Conservation (phyloP, 257 asterid species). For the Solanum ossicruentum region DNA sequence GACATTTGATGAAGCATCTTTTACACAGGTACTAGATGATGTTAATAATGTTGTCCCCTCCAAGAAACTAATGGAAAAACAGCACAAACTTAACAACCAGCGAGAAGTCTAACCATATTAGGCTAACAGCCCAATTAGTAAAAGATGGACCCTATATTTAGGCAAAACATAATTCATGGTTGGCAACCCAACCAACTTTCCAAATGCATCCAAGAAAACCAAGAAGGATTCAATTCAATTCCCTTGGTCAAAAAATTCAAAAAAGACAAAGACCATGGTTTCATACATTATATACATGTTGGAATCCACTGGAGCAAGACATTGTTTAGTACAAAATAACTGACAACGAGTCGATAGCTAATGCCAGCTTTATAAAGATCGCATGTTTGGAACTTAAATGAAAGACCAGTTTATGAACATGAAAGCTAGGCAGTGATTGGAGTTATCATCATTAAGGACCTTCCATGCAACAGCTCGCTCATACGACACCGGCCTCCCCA, state of each 20-base stretch:
- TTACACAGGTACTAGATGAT: background rate
- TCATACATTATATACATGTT: background rate
- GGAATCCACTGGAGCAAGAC: background rate
- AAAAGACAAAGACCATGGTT: background rate
- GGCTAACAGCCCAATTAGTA: background rate
- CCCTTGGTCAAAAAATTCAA: background rate
- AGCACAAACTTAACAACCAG: background rate
- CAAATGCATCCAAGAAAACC: background rate
- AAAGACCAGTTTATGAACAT: conserved; percentile 96
- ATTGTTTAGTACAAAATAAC: background rate
- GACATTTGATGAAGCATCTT: background rate
- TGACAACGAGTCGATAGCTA: conserved; percentile 3
- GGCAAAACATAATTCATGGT: background rate
- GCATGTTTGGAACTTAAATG: conserved; percentile 18
- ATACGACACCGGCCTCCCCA: conserved; percentile 81
- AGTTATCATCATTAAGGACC: conserved; percentile 60
- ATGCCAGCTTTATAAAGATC: background rate
- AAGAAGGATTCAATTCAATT: background rate
- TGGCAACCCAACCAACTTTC: background rate
- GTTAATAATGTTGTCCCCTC: background rate
- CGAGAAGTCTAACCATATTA: background rate
- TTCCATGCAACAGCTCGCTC: conserved; percentile 89
- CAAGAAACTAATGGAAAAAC: background rate
- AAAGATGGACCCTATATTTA: background rate
- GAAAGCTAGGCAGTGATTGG: conserved; percentile 83